Percentiles rank a stretch among this genome's conserved stretches.
Conservation (phyloP, 768 basidiomycete genomes). For the Agaricus sinodeliciosus region DNA sequence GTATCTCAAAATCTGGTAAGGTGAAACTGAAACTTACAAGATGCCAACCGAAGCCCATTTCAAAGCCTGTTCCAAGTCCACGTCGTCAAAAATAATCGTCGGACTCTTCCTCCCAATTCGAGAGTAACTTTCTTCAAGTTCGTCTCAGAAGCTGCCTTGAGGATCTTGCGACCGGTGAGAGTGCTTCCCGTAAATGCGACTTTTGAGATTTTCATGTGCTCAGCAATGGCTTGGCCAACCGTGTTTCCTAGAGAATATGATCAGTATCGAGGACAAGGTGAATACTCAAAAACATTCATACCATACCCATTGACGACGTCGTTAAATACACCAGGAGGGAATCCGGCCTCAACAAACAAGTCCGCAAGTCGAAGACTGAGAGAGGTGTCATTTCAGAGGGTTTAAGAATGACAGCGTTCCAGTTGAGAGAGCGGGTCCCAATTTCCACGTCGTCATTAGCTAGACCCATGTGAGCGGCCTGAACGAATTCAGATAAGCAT, state of each 20-base stretch:
- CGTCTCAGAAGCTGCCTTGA: conserved; percentile 63
- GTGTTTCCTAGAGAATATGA: conserved; percentile 25
- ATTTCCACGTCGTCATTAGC: conserved; percentile 60
- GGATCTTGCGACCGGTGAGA: conserved; percentile 59
- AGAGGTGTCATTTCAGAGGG: conserved; percentile 74
- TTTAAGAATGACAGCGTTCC: conserved; percentile 70
- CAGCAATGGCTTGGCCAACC: conserved; percentile 61
- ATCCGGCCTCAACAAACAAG: conserved; percentile 62
- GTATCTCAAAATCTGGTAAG: no score
- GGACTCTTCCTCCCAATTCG: conserved; percentile 66
- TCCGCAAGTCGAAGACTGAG: conserved; percentile 43
- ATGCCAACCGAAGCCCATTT: conserved; percentile 63
- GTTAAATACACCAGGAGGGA: conserved; percentile 74
- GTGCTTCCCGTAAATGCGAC: conserved; percentile 78
- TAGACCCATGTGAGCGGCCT: background rate
- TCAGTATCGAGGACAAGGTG: background rate
- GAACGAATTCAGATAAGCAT: no score
- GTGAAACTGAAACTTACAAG: conserved; percentile 31
- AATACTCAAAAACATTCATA: background rate
- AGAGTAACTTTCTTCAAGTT: conserved; percentile 75
- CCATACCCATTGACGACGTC: conserved; percentile 67
- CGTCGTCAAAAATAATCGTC: conserved; percentile 59
- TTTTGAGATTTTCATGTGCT: conserved; percentile 62
- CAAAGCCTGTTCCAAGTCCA: conserved; percentile 58
- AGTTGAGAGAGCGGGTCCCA: conserved; percentile 69